Evolutionary conservation across 352 stramenopile genomes (phyloP), one percentile per base, ranked within the genome.

Genomic region (Halophytophthora polymorphica): DNA sequence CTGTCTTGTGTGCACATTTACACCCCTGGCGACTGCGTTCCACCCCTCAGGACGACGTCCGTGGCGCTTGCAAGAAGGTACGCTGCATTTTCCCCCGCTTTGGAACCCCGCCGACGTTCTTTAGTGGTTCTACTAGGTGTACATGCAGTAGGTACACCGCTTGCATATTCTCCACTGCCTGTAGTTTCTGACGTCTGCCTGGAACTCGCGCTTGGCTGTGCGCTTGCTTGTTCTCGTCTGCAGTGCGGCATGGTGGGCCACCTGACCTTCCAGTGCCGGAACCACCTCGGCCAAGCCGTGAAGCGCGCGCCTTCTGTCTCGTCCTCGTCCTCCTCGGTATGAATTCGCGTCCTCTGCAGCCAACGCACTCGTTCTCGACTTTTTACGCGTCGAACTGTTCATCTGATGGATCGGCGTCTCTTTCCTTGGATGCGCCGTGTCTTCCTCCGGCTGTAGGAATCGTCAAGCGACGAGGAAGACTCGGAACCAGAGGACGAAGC

Each of bases 191-290:
- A 12, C 29, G 6, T 34, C 6, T 6, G 29, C 29, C 29, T 34
- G 29, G 29, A 34, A 12, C 12, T 12, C 29, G 29, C 29, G 6
- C 6, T 34, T 19, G 31, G 13, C 19, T 49, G 17, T 38, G 5
- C 15, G n/a, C 7, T 58, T 15, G 36, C 46, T 42, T 41, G 17
- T 2, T 38, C 45, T 43, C 15, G 43, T 10, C 34, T 56, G 15
- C 45, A 88, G 79, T 97, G 88, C 45, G 86, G 86, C 8, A 92
- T 93, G 82, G 72, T 96, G 38, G 88, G 88, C n/a, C 88, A 97
- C 50, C 69, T 97, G 49, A 95, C 86, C 15, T 96, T 96, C 63
- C 88, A 97, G 63, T 96, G 88, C 53, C 62, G 86, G 14, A 97
- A 97, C 53, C 67, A 88, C 64, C 66, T 90, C 22, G 69, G 61